Base-by-base conservation (phyloP, 768 basidiomycete genomes). In the Mrakia hoshinonis region DNA sequence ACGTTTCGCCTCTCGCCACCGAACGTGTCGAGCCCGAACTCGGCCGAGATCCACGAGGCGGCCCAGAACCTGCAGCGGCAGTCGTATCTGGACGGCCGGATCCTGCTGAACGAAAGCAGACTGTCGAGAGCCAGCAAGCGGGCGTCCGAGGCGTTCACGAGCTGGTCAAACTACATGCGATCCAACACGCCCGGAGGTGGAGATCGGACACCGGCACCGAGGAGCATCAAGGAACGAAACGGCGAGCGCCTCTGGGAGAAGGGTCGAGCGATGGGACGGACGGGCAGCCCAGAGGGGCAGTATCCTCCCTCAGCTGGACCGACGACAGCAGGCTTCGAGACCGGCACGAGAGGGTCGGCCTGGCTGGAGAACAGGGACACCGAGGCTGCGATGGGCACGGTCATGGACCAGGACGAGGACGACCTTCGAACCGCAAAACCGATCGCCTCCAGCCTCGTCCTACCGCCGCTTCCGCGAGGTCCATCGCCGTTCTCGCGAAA, bases 161-260 rank as follows among this genome's bases (percentile, higher is more conserved):
- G 36, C 58, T 61, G 58, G 58, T 22, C 36, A 3, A 31, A 61
- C 18, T 38, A 61, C 34, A 61, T 61, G 58, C 29, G 58, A 61
- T 31, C 31, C 31, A 10, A 20, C 6, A 20, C 13, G 36, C 15
- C 31, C 9, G 31, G 58, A 31, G 22, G 31, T 36, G 58, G 31
- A 22, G 58, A n/a, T 61, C 36, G 58, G 58, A 38, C 31, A 34
- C 18, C 22, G 6, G 15, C 43, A 15, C 43, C 18, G 36, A 61
- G 6, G 9, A 61, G 34, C 31, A 39, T 39, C 7, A 31, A 18
- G 29, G 24, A 55, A n/a, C 43, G 43, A 36, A 31, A 61, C 22
- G 31, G 58, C 31, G 58, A 61, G 29, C 54, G 54, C 20, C 54
- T 55, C 26, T 61, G 58, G 58, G 58, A 61, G 15, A 61, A 61